phyloP scores from a whole-genome alignment of 148 eudicot genomes.

The Diospyros lotus region DNA sequence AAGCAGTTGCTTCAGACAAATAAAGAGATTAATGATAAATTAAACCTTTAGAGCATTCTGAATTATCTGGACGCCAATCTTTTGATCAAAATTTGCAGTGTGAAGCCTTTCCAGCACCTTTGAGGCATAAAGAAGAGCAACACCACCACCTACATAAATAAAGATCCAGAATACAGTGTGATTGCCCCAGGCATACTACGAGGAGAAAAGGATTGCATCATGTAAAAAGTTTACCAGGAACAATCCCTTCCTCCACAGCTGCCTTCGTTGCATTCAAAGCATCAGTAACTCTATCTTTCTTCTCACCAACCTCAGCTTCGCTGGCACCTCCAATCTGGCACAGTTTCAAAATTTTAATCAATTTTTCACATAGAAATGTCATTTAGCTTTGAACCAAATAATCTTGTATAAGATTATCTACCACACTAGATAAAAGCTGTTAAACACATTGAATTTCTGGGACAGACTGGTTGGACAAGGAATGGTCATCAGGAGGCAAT shows the following conservation, averaged over 20 bases:
- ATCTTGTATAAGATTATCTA: not conserved
- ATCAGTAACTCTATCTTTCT: constrained; percentile 87
- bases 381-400: not conserved
- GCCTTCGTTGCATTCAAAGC: constrained; percentile 91
- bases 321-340: constrained; percentile 85
- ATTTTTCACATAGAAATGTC: not conserved
- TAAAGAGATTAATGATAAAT: not conserved
- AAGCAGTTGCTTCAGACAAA: not conserved
- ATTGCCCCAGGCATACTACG: not conserved
- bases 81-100: constrained; percentile 55
- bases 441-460: not conserved
- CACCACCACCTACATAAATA: constrained; percentile 46
- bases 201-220: not conserved
- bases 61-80: constrained; percentile 69
- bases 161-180: constrained; percentile 1
- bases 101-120: constrained; percentile 42
- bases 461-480: too few species aligned
- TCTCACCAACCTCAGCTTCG: constrained; percentile 83
- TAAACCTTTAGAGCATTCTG: constrained; percentile 64
- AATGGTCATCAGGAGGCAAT: too few species aligned
- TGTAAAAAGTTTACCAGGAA: constrained; percentile 38
- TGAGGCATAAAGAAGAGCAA: constrained; percentile 65
- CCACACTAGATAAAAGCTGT: not conserved
- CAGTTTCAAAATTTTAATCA: not conserved
- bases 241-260: constrained; percentile 87